Conservation (phyloP, 179 eudicot genomes). For the Silene vulgaris region DNA sequence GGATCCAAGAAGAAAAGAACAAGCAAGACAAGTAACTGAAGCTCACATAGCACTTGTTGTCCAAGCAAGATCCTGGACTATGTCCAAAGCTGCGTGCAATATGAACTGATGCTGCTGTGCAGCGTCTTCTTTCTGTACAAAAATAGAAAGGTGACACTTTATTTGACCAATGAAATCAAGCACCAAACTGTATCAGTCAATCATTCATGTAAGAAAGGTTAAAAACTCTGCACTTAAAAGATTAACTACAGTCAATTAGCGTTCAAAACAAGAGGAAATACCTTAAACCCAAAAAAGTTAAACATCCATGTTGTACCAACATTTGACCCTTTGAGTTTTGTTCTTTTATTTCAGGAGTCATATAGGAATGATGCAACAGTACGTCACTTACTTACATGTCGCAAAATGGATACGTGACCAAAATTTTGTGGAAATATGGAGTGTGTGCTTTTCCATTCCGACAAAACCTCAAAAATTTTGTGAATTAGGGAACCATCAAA, state of each 20-base stretch:
- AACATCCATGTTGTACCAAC: background rate
- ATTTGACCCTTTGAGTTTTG: background rate
- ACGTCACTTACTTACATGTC: background rate
- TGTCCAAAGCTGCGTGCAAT: conserved; percentile 86
- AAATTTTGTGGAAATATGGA: background rate
- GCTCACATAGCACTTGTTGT: conserved; percentile 94
- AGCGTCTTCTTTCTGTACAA: conserved; percentile 77
- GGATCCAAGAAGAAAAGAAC: background rate
- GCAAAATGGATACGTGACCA: background rate
- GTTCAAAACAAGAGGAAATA: background rate
- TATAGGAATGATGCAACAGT: background rate
- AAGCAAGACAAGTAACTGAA: conserved; percentile 5
- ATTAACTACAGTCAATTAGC: background rate
- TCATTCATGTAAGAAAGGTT: background rate
- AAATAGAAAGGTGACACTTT: background rate
- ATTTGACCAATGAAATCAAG: conserved; percentile 7
- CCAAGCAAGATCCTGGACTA: conserved; percentile 97
- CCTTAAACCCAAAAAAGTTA: background rate
- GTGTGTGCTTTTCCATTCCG: background rate
- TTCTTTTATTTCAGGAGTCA: background rate
- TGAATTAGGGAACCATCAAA: background rate
- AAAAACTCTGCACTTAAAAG: background rate
- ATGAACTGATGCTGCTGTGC: conserved; percentile 97
- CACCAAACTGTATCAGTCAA: conserved; percentile 7
- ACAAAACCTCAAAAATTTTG: background rate